Conservation (phyloP, 2,329 filamentous ascomycete genomes). For the Claviceps fusiformis region DNA sequence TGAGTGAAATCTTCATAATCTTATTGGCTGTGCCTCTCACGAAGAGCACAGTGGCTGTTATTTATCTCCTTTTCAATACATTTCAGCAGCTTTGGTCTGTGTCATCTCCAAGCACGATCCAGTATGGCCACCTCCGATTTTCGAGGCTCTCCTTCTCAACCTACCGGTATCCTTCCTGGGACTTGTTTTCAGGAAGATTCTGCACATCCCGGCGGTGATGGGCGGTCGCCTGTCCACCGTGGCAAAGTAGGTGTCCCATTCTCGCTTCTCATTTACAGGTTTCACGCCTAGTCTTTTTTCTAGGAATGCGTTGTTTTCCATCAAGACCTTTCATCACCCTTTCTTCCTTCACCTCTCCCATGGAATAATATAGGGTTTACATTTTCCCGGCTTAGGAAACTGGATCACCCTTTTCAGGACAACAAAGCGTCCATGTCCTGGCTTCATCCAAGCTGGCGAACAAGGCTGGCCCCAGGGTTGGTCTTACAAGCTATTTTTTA, state of each 20-base stretch:
- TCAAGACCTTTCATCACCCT: not conserved
- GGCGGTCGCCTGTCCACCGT: constrained; percentile 5
- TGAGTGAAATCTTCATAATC: constrained; percentile 16
- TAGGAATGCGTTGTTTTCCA: not conserved
- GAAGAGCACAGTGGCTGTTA: constrained; percentile 6
- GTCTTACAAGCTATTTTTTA: not conserved
- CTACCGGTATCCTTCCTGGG: constrained; percentile 8
- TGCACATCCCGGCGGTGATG: constrained; percentile 7
- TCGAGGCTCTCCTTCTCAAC: constrained; percentile 16
- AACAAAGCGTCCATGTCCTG: constrained; percentile 34
- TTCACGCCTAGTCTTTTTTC: not conserved
- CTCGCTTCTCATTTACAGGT: not conserved
- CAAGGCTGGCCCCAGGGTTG: constrained; percentile 39
- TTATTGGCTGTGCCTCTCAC: constrained; percentile 8
- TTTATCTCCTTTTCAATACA: constrained; percentile 8
- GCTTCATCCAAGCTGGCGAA: constrained; percentile 42
- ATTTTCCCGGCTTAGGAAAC: constrained; percentile 9
- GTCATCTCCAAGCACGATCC: not conserved
- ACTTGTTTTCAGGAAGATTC: constrained; percentile 12
- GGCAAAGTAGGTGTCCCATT: constrained; percentile 9
- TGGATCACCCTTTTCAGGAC: constrained; percentile 12
- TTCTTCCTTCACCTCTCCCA: not conserved
- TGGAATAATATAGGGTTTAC: not conserved
- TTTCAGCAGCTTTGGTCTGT: constrained; percentile 3
- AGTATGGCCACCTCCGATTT: constrained; percentile 19